Base-by-base conservation (phyloP, 352 stramenopile species). In the Phytophthora hibernalis region DNA sequence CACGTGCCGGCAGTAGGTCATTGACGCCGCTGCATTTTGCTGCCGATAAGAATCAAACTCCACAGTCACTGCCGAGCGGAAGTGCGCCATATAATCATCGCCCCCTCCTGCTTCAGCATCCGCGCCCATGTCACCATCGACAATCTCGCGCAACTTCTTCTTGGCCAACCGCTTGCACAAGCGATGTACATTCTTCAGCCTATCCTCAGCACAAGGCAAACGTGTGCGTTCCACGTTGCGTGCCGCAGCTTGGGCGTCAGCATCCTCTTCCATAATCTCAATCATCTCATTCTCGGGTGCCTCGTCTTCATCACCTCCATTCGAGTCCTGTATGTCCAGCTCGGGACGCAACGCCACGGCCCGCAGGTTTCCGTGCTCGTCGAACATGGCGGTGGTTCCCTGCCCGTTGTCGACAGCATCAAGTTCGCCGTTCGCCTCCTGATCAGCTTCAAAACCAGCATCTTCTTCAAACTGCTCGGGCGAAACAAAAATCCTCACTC, bases 21-120 rank as follows among this genome's bases (percentile, higher is more conserved):
- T 96, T 5, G 88, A 96, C 16, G 86, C 88, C 5, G 80, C 84
- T 9, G 84, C 84, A 60, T 96, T 96, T 40, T 93, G 82, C 62
- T 93, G 85, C 38, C 77, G 72, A 61, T 83, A 93, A 16, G 77
- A 65, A 35, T 85, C 79, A 2, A 88, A 83, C 24, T 83, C 64
- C 1, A 63, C 60, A 21, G 59, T 60, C 9, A 91, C 74, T 1
- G 80, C 61, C 8, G 68, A 40, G 1, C 85, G 85, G 56, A 96
- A 96, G 38, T 74, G 76, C 21, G 79, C 79, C 58, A 93, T 61
- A 31, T 91, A 92, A 71, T 90, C 71, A 31, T 87, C 74, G 26
- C 61, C 61, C 45, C 61, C 66, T 9, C 61, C 70, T 48, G 66
- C 62, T 35, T 70, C 61, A 35, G 83, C 70, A 54, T 94, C 83